Conservation (phyloP, 2,329 filamentous ascomycete genomes). For the Blastomyces gilchristii region DNA sequence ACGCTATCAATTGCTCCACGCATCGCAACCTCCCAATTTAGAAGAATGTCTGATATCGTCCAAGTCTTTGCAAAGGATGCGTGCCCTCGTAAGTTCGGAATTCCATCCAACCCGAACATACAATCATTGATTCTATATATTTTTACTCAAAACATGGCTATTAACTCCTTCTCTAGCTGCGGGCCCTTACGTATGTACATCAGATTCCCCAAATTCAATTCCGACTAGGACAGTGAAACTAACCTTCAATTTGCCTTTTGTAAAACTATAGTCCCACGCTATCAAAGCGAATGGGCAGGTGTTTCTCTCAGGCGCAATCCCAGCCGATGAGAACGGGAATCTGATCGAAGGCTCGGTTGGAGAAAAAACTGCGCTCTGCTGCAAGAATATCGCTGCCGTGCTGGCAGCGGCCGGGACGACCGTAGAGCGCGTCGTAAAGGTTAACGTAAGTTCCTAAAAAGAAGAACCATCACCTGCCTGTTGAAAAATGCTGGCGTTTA, state of each 20-base stretch:
- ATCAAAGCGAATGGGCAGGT: constrained; percentile 58
- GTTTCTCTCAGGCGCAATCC: constrained; percentile 68
- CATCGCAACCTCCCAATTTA: constrained; percentile 1
- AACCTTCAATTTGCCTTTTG: background rate
- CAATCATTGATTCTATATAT: background rate
- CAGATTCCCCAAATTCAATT: constrained; percentile 5
- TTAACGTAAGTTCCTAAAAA: constrained; percentile 42
- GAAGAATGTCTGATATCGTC: constrained; percentile 32
- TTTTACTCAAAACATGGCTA: background rate
- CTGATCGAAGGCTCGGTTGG: constrained; percentile 55
- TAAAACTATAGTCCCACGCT: constrained; percentile 41
- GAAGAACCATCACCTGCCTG: background rate
- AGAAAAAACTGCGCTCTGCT: constrained; percentile 60
- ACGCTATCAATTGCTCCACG: background rate
- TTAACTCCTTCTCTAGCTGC: constrained; percentile 11
- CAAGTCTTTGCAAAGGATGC: constrained; percentile 34
- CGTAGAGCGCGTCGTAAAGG: constrained; percentile 76
- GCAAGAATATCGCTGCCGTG: constrained; percentile 73
- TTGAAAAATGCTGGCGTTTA: background rate
- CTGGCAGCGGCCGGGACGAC: constrained; percentile 70
- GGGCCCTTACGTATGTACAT: constrained; percentile 35
- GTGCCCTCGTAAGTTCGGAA: constrained; percentile 35
- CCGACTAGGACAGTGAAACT: background rate
- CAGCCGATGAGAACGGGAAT: constrained; percentile 51
- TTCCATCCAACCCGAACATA: background rate